A percentile compares a stretch with the other conserved stretches of the same genome.
These are phyloP conservation scores for Sisymbrium altissimum DNA, from an alignment of 345 rosid genomes.

Conservation along the genomic window DNA sequence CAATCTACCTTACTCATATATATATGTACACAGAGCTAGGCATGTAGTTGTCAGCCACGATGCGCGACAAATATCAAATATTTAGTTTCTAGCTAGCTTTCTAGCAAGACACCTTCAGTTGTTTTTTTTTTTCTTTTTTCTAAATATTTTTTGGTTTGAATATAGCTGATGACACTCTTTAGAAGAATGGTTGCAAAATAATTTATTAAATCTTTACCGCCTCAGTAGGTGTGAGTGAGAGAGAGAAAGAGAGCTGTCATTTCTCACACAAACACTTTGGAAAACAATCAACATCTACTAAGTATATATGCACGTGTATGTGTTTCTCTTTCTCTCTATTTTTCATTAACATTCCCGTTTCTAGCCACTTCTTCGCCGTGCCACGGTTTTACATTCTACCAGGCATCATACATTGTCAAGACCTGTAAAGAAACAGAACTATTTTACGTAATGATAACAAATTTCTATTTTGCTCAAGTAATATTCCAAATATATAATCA, in stretches of 20 bases:
- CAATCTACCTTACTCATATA: constrained; percentile 8
- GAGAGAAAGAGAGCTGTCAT: constrained; percentile 22
- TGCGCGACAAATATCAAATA: constrained; percentile 17
- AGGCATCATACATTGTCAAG: background rate
- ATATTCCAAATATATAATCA: background rate
- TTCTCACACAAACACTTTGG: constrained; percentile 29
- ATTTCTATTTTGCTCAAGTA: background rate
- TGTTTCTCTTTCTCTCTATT: background rate
- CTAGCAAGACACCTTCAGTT: background rate
- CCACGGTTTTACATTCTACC: background rate
- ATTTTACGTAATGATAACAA: background rate
- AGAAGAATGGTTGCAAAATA: background rate
- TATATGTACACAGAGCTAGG: constrained; percentile 20
- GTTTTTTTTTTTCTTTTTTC: background rate
- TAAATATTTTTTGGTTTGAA: background rate
- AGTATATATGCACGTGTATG: constrained; percentile 3
- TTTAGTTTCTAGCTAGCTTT: background rate
- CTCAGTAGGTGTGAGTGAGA: constrained; percentile 9
- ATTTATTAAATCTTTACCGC: constrained; percentile 8
- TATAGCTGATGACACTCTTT: background rate
- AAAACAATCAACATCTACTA: constrained; percentile 28
- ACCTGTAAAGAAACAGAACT: background rate
- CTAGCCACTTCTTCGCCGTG: constrained; percentile 10
- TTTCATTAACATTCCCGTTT: constrained; percentile 32
- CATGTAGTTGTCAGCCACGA: constrained; percentile 28